Evolutionary conservation across 2,329 filamentous ascomycete species (phyloP), one percentile per base, ranked within the genome.

Genomic region (Talaromyces rugulosus): DNA sequence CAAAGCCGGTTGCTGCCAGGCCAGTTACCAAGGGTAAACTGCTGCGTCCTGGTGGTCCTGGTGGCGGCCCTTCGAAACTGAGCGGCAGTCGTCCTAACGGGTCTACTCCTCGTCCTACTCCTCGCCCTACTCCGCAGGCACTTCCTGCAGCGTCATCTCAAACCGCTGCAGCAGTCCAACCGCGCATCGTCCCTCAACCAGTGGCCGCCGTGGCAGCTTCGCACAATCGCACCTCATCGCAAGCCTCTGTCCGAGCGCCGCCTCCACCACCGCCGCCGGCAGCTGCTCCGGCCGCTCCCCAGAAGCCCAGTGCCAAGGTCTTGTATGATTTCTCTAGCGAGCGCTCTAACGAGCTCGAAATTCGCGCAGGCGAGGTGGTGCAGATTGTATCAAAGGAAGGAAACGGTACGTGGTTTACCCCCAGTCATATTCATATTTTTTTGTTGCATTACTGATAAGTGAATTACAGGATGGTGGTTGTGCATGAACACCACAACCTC

Each of bases 11-110:
- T 27, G 87, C 93, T 47, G 89, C 91, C 14, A 90, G 93, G 69
- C 93, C 95, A 1, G 96, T 99, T 70, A 97, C 92, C 1, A 90
- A 89, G 68, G 95, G 95, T 66, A 96, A 96, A 75, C 86, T 99
- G 55, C 90, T 99, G 72, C 92, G 89, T 75, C 92, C 91, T 58
- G 92, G 93, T 66, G 92, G 92, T n/a, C 92, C 92, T 54, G 87
- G 87, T 60, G 91, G 92, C 59, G 87, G 88, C 62, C 91, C 90
- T 30, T 91, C 92, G 16, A 91, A 92, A 73, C 74, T 90, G 62
- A 83, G 87, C 68, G 76, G 77, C 67, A 80, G 79, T 61, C 76
- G 82, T 63, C 71, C 78, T 61, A 64, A 64, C 14, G 63, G 63
- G 16, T 66, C 73, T 54, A 69, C 70, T 44, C 66, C 69, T 31